Conservation (phyloP, 78 protist genomes). For the Speleostelium caveatum region DNA sequence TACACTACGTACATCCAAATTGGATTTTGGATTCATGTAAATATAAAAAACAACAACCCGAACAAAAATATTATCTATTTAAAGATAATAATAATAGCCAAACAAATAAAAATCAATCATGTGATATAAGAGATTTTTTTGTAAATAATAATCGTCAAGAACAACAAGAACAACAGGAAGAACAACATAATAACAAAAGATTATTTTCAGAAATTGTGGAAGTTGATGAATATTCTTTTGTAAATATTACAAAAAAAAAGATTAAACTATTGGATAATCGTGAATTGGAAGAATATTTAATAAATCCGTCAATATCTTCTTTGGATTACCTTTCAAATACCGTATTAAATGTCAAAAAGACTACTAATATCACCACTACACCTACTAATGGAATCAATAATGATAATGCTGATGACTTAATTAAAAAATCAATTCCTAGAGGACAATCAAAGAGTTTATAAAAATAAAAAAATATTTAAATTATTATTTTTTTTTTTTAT, state of each 20-base stretch:
- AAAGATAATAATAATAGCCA: not conserved
- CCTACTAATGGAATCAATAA: not conserved
- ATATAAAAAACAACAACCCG: not conserved
- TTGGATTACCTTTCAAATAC: not conserved
- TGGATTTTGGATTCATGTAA: conserved; percentile 57
- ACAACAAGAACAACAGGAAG: not conserved
- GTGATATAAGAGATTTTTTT: not conserved
- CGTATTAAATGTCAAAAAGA: not conserved
- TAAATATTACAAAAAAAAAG: not conserved
- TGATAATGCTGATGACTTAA: not conserved
- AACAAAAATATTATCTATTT: conserved; percentile 15
- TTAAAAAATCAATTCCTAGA: not conserved
- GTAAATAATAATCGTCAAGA: not conserved
- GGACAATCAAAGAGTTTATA: not conserved
- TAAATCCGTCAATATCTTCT: not conserved
- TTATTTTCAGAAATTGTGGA: not conserved
- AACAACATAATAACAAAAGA: not conserved
- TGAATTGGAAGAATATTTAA: not conserved
- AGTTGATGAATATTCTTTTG: conserved; percentile 16
- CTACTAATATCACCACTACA: not conserved
- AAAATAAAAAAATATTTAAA: no score
- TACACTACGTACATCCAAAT: conserved; percentile 41
- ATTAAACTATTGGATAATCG: not conserved
- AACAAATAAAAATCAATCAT: not conserved
- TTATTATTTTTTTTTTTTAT: no score